phyloP scores from a whole-genome alignment of 2,329 filamentous ascomycete genomes.

The Alternaria triticimaculans region DNA sequence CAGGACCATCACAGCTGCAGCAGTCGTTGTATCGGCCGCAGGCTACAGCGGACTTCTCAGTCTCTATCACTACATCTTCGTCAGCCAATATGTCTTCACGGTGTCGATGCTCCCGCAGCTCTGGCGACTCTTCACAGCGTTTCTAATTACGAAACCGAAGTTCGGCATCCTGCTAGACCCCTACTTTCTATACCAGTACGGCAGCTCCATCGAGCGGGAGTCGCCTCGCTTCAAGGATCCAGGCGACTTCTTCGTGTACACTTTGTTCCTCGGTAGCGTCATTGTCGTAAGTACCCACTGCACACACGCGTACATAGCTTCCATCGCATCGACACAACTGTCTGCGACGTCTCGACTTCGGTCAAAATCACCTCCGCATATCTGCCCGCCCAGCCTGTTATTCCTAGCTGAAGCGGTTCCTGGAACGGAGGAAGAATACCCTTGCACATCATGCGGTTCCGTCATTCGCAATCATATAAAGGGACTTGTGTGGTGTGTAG shows the following conservation, averaged over 20 bases:
- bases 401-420: slow-evolving; percentile 62
- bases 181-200: slow-evolving; percentile 80
- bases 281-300: slow-evolving; percentile 74
- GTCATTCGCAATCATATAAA: slow-evolving; percentile 59
- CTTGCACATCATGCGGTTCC: slow-evolving; percentile 56
- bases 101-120: slow-evolving; percentile 61
- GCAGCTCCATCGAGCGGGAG: slow-evolving; percentile 73
- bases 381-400: slow-evolving; percentile 59
- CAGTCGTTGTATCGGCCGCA: slow-evolving; percentile 67
- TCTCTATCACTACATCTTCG: slow-evolving; percentile 62
- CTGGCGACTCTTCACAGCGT: slow-evolving; percentile 66
- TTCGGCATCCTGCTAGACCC: slow-evolving; percentile 73
- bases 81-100: slow-evolving; percentile 61
- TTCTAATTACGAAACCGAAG: slow-evolving; percentile 63
- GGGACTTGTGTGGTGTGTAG: slow-evolving; percentile 56
- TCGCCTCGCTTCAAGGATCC: slow-evolving; percentile 75
- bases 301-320: slow-evolving; percentile 14
- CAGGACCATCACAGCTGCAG: slow-evolving; percentile 72
- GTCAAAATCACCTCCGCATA: slow-evolving; percentile 62
- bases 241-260: slow-evolving; percentile 81
- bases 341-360: slow-evolving; percentile 19
- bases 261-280: slow-evolving; percentile 72
- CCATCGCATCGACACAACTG: slow-evolving; percentile 25
- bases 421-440: slow-evolving; percentile 62
- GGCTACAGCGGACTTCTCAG: slow-evolving; percentile 65